Conservation (phyloP, 176 grass and related monocot species). For the Rhipidocladum racemiflorum region DNA sequence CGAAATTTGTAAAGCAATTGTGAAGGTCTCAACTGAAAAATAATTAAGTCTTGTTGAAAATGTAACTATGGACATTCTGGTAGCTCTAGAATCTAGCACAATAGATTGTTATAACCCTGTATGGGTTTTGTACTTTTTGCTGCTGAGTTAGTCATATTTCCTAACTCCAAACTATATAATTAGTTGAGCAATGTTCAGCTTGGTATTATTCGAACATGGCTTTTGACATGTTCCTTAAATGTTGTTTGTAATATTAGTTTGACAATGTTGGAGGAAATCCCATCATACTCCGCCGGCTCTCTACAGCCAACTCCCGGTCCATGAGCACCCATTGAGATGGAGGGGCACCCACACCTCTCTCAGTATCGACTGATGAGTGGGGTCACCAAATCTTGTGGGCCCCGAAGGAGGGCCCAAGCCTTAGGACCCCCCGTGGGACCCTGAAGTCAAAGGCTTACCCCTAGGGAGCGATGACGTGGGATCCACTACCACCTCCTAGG, state of each 20-base stretch:
- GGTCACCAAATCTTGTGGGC: too few relatives aligned
- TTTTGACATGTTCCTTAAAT: not conserved
- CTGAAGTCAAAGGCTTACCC: too few relatives aligned
- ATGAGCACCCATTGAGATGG: too few relatives aligned
- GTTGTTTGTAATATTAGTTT: not conserved
- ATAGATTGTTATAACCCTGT: not conserved
- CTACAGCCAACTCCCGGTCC: too few relatives aligned
- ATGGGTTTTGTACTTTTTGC: not conserved
- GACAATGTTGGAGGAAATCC: too few relatives aligned
- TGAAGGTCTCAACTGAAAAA: not conserved
- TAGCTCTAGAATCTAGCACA: not conserved
- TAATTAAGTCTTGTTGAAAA: not conserved
- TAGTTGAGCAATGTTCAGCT: not conserved
- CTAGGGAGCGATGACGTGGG: too few relatives aligned
- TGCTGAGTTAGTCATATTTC: not conserved
- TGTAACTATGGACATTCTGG: not conserved
- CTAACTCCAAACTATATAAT: not conserved
- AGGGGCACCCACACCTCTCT: too few relatives aligned
- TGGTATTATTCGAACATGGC: not conserved
- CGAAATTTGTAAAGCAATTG: not conserved
- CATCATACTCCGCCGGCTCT: too few relatives aligned
- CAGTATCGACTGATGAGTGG: too few relatives aligned
- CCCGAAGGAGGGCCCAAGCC: too few relatives aligned
- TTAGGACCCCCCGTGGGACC: too few relatives aligned
- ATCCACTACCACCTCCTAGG: too few relatives aligned